Evolutionary conservation across 768 basidiomycete genomes (phyloP).

Genomic region (Macrolepiota fuliginosa): DNA sequence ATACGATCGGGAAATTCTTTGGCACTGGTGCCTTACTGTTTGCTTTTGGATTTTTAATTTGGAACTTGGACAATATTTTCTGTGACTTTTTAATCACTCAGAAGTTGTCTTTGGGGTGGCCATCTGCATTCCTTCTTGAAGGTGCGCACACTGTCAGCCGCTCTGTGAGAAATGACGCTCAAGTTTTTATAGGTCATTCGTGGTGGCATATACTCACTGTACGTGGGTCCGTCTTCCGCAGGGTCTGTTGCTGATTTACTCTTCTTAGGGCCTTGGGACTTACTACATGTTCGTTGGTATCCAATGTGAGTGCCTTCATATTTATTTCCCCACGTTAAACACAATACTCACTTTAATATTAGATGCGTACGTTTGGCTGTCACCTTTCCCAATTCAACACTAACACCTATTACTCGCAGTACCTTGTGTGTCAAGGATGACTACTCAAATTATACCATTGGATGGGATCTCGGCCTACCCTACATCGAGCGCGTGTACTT

Average conservation of each 20-base stretch:
- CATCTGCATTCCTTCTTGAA: conserved; percentile 63
- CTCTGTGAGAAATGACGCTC: not conserved
- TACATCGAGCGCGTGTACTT: conserved; percentile 32
- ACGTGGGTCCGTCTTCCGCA: conserved; percentile 17
- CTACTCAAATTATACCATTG: conserved; percentile 45
- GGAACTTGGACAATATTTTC: conserved; percentile 82
- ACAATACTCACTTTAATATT: conserved; percentile 10
- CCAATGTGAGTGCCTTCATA: conserved; percentile 37
- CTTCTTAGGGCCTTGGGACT: conserved; percentile 42
- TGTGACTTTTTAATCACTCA: conserved; percentile 55
- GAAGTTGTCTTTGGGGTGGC: conserved; percentile 62
- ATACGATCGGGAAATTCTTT: conserved; percentile 43
- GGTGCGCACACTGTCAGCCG: conserved; percentile 30
- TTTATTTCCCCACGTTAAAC: not conserved
- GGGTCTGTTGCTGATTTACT: not conserved
- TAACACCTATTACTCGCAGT: conserved; percentile 26
- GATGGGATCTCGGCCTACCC: conserved; percentile 45
- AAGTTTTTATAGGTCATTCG: conserved; percentile 48
- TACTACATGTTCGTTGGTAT: conserved; percentile 53
- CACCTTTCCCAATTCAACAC: conserved; percentile 12
- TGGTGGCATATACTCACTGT: conserved; percentile 78
- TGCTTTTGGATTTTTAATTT: conserved; percentile 63
- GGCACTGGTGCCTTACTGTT: conserved; percentile 54
- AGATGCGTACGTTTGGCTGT: conserved; percentile 41
- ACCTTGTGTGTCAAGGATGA: conserved; percentile 62